These are phyloP conservation scores for Passiflora organensis DNA, from an alignment of 345 rosid species.

Conservation along the genomic window DNA sequence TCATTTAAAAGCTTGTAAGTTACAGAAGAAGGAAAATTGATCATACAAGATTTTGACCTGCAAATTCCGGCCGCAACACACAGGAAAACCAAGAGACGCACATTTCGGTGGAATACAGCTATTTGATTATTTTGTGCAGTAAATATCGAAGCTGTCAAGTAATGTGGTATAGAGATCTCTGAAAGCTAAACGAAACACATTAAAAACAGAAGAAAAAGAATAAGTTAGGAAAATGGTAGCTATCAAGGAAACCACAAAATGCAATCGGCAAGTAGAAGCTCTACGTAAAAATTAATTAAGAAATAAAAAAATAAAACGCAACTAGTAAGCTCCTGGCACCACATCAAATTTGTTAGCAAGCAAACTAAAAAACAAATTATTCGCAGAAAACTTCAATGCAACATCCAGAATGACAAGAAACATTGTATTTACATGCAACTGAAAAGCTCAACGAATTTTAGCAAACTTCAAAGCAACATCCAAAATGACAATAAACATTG, in stretches of 20 bases:
- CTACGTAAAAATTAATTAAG: background rate
- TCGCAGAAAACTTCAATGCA: background rate
- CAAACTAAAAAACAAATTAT: too few relatives aligned
- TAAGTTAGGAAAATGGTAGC: background rate
- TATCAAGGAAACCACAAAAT: background rate
- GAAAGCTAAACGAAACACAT: constrained; percentile 58
- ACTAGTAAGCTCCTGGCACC: too few relatives aligned
- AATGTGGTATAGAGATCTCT: constrained; percentile 83
- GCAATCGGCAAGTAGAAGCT: background rate
- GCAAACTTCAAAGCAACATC: background rate
- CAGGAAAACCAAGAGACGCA: constrained; percentile 56
- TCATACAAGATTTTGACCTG: constrained; percentile 94
- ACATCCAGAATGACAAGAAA: background rate
- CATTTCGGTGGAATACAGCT: constrained; percentile 66
- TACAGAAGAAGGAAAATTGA: constrained; percentile 39
- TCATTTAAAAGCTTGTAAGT: background rate
- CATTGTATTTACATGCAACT: too few relatives aligned
- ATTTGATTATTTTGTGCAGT: constrained; percentile 71
- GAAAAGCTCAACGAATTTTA: too few relatives aligned
- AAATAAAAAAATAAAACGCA: too few relatives aligned
- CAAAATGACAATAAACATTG: background rate
- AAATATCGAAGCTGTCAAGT: constrained; percentile 89
- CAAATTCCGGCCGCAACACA: constrained; percentile 80
- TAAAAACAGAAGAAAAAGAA: background rate
- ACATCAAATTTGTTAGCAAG: too few relatives aligned